Evolutionary conservation across 257 asterid genomes (phyloP), one percentile per base, ranked within the genome.

Genomic region (Henckelia pumila): DNA sequence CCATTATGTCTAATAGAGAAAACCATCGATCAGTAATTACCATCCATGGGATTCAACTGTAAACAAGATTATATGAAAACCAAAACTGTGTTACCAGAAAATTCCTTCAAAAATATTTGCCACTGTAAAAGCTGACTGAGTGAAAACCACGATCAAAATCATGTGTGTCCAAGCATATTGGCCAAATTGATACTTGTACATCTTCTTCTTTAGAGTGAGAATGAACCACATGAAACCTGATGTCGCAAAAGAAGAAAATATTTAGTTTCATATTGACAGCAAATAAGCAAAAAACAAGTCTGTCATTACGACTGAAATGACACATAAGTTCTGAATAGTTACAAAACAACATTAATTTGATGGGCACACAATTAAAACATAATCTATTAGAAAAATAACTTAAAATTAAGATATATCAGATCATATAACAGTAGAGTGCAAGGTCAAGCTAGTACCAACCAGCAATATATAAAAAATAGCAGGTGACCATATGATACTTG

Each of bases 181-280:
- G 70, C 97, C 85, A 73, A 90, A 90, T 69, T 90, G 97, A 85
- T 90, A 90, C 79, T 90, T 90, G 87, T 90, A 90, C 92, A 80
- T 83, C 85, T 79, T 86, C 88, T 88, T 90, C 88, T 90, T 90
- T 53, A 90, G 82, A 17, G 97, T 77, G 66, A 90, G 87, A 76
- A 90, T 90, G 85, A 90, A 90, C 94, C 97, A 90, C 85, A 90
- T 76, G 79, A 88, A 88, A 72, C 97, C 97, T 90, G 87, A 70
- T 50, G 21, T 68, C 66, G 73, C 63, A 57, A 35, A 40, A 68
- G 55, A 72, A 61, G 78, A 67, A 44, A 66, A 73, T 53, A 56
- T 59, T 71, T 56, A 68, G 66, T 32, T 56, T 57, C 70, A 23
- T 21, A 56, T 59, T 4, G 53, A 44, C 53, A 44, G 53, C 50